Base-by-base conservation (phyloP, 805 yeast species). In the Wickerhamomyces kurtzmanii region DNA sequence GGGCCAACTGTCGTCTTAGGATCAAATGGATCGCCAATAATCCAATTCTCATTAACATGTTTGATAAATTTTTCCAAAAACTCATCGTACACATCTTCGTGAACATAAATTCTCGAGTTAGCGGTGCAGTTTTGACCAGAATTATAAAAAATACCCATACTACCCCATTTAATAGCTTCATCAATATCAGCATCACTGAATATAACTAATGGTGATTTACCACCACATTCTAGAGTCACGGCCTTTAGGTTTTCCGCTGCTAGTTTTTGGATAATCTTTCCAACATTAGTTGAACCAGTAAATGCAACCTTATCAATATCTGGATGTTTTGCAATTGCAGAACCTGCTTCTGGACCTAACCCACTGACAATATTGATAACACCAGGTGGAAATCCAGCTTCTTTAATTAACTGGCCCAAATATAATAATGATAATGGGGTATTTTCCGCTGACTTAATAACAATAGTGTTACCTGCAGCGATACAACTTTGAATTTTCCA, bases 401-500 rank as follows among this genome's bases (percentile, higher is more conserved):
- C 60, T 42, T 59, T 58, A 42, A 73, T 71, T 30, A 72, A 52
- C 15, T 57, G 57, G 21, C 80, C 85, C 34, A 79, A 61, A 40
- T 65, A 59, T 38, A 80, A 65, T 39, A 77, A 59, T 15, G 85
- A 71, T 41, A 81, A 62, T 9, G 91, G 91, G 6, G 89, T 79
- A 39, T 75, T 57, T 55, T 82, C 91, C 31, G 85, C 76, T 3
- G 84, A 67, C 53, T 81, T 81, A 50, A 81, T 65, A 24, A 81
- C 72, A 25, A 78, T 68, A 10, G 72, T 65, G 53, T 82, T 80
- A 30, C 91, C 91, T 29, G 83, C 77, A 23, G 87, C 85, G 38
- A 81, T 56, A 8, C 93, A 91, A 16, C 81, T 84, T 45, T 81
- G 60, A n/a, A n/a, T n/a, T 53, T 81, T 80, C 91, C 91, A 81